Conservation (phyloP, 2,329 filamentous ascomycete species). For the Clonostachys chloroleuca region DNA sequence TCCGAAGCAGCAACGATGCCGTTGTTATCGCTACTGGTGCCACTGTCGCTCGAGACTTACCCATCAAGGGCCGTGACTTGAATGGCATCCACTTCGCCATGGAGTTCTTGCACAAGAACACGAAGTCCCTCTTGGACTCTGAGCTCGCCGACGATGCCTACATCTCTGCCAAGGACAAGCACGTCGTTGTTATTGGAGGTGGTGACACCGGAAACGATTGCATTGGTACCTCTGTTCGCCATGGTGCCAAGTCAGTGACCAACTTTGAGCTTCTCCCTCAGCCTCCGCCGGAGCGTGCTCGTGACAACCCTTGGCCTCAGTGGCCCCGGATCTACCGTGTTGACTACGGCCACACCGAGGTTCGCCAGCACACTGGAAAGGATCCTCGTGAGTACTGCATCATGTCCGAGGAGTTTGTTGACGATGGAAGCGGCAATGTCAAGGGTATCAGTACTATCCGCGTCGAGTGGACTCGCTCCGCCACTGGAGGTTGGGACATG, state of each 20-base stretch:
- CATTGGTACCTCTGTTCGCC: slow-evolving; percentile 92
- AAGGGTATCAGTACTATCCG: slow-evolving; percentile 95
- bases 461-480: slow-evolving; percentile 91
- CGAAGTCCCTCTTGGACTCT: slow-evolving; percentile 93
- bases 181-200: slow-evolving; percentile 94
- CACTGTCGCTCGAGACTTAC: slow-evolving; percentile 87
- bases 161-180: slow-evolving; percentile 91
- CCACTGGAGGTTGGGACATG: slow-evolving; percentile 94
- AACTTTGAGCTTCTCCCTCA: slow-evolving; percentile 96
- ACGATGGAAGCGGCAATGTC: slow-evolving; percentile 80
- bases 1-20: slow-evolving; percentile 72
- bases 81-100: slow-evolving; percentile 94
- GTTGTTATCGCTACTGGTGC: slow-evolving; percentile 91
- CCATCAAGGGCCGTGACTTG: slow-evolving; percentile 82
- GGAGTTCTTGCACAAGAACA: slow-evolving; percentile 97
- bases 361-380: slow-evolving; percentile 92
- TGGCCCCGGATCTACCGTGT: slow-evolving; percentile 98
- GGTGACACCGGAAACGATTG: slow-evolving; percentile 98
- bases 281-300: slow-evolving; percentile 82
- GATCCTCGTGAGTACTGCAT: slow-evolving; percentile 97
- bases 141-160: slow-evolving; percentile 79
- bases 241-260: slow-evolving; percentile 91
- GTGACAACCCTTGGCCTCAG: slow-evolving; percentile 96
- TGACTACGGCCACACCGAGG: slow-evolving; percentile 96
- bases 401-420: slow-evolving; percentile 96